Evolutionary conservation across 768 basidiomycete genomes (phyloP), one percentile per base, ranked within the genome.

Genomic region (Tylopilus sp.): DNA sequence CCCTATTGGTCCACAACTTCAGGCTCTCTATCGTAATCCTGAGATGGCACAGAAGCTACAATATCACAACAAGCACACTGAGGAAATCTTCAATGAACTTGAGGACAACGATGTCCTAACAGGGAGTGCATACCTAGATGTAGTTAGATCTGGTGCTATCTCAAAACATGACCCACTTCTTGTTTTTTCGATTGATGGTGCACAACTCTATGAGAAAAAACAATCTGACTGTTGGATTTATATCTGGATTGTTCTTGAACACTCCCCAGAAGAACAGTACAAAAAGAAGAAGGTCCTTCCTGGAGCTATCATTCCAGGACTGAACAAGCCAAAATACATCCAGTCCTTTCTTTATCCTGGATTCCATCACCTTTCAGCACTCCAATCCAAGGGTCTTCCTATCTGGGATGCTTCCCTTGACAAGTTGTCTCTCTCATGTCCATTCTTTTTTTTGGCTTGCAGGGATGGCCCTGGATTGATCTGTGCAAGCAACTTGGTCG

Each of bases 201-300:
- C 72, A 0, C 75, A 79, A 52, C 68, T 79, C 69, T 74, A 1
- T 6, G 16, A 49, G n/a, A n/a, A n/a, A n/a, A n/a, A n/a, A n/a
- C n/a, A n/a, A n/a, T n/a, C n/a, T n/a, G n/a, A n/a, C n/a, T 57
- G 56, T 17, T 72, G 72, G 69, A 62, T 73, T 0, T 67, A 63
- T 13, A 73, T 77, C 1, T 76, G 72, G 72, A 50, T 78, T 1
- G 34, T 78, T 1, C 14, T 25, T 0, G 31, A 33, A 11, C 31
- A 45, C 1, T 17, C 53, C 0, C 76, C 51, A 0, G 21, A 47
- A 1, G 2, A 38, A 0, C 7, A 16, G 1, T 57, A 57, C 41
- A 25, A 37, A 14, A 57, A 54, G n/a, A 6, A 28, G 1, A 2
- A 41, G 19, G 45, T 57, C 2, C 8, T 56, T 0, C 50, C 54